Base-by-base conservation (phyloP, 306 rosid species). In the Comarum palustre region DNA sequence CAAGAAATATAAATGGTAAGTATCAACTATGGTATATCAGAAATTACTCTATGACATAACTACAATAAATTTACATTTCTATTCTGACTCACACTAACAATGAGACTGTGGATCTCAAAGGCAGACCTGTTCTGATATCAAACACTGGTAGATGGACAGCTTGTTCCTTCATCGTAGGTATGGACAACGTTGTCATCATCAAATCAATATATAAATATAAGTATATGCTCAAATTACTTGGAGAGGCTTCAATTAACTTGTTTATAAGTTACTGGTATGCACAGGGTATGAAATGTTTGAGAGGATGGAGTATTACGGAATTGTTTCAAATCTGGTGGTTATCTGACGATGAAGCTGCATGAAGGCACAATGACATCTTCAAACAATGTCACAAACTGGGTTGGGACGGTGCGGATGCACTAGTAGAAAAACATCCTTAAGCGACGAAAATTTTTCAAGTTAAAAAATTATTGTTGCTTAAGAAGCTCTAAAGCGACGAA, bases 241-340 rank as follows among this genome's bases (percentile, higher is more conserved):
- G n/a, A 24, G 6, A 25, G 32, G 62, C 34, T 12, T 25, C 63
- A 4, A 57, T 57, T 20, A 8, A 25, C 8, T 4, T 24, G 10
- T 55, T 2, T 55, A 10, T 55, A 5, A 16, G 58, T 52, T 27
- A 3, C 14, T 20, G 19, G 5, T 29, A 13, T 59, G 51, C 46
- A 54, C 16, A 88, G 90, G 81, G 66, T 84, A 84, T 75, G 93
- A 86, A 82, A 80, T 84, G 48, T 86, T 89, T 81, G 90, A 89
- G 76, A 86, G 93, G 84, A 89, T 89, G 90, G 89, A 90, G 55
- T 89, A 77, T 63, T 75, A 82, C 19, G 93, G 93, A 12, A 89
- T 89, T 16, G 65, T 83, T 43, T 22, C 90, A 66, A 88, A 86
- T 69, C 63, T 84, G 3, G 87, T 86, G 61, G 13, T 84, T 86